phyloP scores from a whole-genome alignment of 495 filamentous ascomycete genomes.

The Podospora bellae-mahoneyi region DNA sequence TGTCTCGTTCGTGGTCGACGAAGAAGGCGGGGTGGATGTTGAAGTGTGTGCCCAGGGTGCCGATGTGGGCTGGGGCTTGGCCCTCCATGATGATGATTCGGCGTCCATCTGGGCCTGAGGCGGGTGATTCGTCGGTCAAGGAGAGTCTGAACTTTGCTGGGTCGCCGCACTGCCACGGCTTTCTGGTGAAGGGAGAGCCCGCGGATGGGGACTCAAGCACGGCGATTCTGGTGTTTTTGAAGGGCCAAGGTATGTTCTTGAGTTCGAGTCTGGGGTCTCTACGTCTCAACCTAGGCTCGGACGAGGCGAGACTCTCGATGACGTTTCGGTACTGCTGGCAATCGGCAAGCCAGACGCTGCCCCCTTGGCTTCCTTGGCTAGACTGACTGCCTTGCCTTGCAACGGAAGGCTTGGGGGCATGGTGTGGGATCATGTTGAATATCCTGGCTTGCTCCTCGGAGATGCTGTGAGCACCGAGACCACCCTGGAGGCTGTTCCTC shows the following conservation, averaged over 20 bases:
- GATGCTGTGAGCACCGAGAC: background rate
- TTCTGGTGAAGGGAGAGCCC: background rate
- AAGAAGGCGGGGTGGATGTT: background rate
- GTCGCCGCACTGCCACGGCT: background rate
- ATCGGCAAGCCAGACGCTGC: background rate
- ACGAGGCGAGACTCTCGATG: background rate
- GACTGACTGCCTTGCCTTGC: background rate
- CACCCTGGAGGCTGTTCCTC: background rate
- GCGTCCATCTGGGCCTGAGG: background rate
- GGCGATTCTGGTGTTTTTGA: background rate
- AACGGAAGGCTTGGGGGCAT: background rate
- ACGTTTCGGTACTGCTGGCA: background rate
- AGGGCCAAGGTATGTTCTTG: conserved; percentile 1
- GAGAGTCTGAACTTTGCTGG: background rate
- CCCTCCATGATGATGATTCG: conserved; percentile 5
- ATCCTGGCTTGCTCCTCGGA: background rate
- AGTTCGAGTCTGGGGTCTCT: background rate
- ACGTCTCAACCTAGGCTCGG: background rate
- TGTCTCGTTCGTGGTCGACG: conserved; percentile 6
- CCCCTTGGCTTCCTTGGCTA: background rate
- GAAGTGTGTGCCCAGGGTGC: background rate
- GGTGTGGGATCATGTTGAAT: background rate
- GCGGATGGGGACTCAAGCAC: background rate
- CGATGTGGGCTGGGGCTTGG: conserved; percentile 2
- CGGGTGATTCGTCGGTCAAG: background rate